phyloP scores from a whole-genome alignment of 495 filamentous ascomycete species.

The Penicillium canescens region DNA sequence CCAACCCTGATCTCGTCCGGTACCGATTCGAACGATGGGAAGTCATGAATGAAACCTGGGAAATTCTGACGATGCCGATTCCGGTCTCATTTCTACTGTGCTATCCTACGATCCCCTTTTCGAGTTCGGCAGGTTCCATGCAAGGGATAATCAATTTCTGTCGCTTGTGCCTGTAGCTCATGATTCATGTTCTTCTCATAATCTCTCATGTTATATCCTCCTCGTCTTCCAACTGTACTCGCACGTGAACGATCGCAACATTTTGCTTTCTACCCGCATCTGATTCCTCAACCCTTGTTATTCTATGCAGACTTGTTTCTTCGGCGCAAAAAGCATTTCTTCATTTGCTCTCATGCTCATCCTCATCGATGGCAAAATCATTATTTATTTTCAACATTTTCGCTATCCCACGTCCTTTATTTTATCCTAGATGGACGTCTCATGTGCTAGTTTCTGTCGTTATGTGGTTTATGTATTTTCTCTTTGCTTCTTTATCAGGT shows the following conservation, averaged over 20 bases:
- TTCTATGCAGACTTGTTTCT: no score
- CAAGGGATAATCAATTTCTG: not conserved
- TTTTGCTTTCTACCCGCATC: no score
- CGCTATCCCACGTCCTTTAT: no score
- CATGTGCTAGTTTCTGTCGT: no score
- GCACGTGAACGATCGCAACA: not conserved
- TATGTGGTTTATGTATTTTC: no score
- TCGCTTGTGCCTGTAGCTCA: conserved; percentile 7
- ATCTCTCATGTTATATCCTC: conserved; percentile 3
- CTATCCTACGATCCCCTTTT: not conserved
- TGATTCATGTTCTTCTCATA: conserved; percentile 3
- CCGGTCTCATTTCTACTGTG: not conserved
- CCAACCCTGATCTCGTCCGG: conserved; percentile 62
- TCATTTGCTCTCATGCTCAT: no score
- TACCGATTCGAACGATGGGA: conserved; percentile 24
- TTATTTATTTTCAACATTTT: no score
- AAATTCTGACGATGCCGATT: not conserved
- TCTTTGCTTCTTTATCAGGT: no score
- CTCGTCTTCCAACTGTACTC: not conserved
- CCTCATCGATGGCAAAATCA: no score
- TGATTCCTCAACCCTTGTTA: no score
- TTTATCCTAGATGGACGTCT: no score
- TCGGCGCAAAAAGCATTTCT: no score
- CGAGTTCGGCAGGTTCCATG: not conserved
- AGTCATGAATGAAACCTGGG: not conserved